Evolutionary conservation across 768 basidiomycete species (phyloP).

Genomic region (Mrakia hoshinonis): DNA sequence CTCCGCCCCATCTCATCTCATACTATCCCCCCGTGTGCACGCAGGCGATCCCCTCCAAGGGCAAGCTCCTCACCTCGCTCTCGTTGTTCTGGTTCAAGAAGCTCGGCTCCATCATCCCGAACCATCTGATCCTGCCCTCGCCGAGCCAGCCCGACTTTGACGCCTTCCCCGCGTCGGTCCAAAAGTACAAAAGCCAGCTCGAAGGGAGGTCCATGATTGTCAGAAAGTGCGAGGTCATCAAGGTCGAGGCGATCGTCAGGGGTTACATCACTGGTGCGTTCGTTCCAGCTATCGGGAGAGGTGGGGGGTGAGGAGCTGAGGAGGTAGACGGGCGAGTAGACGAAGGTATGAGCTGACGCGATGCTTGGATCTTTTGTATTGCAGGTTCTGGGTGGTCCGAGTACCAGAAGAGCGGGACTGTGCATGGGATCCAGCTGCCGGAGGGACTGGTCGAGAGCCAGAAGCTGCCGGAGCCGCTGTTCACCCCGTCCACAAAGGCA

Average conservation of each 20-base stretch:
- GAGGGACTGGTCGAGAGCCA: slow-evolving; percentile 74
- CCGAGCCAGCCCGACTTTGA: slow-evolving; percentile 37
- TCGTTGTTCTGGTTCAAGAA: slow-evolving; percentile 94
- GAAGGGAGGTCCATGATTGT: slow-evolving; percentile 87
- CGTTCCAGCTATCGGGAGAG: too few species aligned
- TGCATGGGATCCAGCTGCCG: slow-evolving; percentile 74
- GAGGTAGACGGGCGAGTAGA: not conserved
- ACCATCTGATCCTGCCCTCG: slow-evolving; percentile 70
- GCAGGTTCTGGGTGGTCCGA: slow-evolving; percentile 92
- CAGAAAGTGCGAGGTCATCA: slow-evolving; percentile 73
- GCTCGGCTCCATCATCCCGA: slow-evolving; percentile 67
- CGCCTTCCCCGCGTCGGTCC: slow-evolving; percentile 73
- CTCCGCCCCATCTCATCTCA: not conserved
- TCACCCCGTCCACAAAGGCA: slow-evolving; percentile 96
- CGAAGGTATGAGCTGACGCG: not conserved
- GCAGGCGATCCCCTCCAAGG: slow-evolving; percentile 91
- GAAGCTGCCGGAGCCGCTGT: slow-evolving; percentile 69
- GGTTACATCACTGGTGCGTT: slow-evolving; percentile 86
- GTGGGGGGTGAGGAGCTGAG: not conserved
- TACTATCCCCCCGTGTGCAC: too few species aligned
- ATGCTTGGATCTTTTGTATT: not conserved
- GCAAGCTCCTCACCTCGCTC: slow-evolving; percentile 75
- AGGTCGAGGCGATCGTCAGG: slow-evolving; percentile 88
- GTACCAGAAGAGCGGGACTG: slow-evolving; percentile 76
- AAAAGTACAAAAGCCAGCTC: slow-evolving; percentile 64